Conservation (phyloP, 257 asterid genomes). For the Gentiana dahurica region DNA sequence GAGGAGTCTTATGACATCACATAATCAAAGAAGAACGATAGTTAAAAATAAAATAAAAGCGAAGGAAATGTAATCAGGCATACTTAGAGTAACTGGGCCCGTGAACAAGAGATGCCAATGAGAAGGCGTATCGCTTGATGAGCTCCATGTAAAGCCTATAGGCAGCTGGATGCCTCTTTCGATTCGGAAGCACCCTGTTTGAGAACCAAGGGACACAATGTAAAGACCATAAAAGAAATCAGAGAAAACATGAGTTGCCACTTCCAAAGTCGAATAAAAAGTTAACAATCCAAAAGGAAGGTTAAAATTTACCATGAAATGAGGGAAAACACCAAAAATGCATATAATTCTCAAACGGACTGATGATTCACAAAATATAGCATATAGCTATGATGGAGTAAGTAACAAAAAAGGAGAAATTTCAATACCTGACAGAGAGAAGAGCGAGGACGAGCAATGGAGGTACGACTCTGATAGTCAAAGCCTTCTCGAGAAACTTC, state of each 20-base stretch:
- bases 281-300: too few relatives aligned
- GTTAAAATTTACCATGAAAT: too few relatives aligned
- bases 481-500: conserved; percentile 89
- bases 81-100: conserved; percentile 79
- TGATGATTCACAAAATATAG: too few relatives aligned
- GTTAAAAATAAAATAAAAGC: neutral
- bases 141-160: conserved; percentile 90
- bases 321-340: too few relatives aligned
- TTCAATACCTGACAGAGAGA: conserved; percentile 56
- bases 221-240: neutral
- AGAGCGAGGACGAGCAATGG: conserved; percentile 78
- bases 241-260: too few relatives aligned
- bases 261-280: too few relatives aligned
- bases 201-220: neutral
- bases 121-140: conserved; percentile 63
- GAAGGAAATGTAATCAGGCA: conserved; percentile 9
- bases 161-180: conserved; percentile 68
- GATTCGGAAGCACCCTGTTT: conserved; percentile 56
- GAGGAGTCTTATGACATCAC: too few relatives aligned
- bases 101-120: conserved; percentile 58
- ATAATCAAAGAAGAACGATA: too few relatives aligned
- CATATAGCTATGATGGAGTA: neutral
- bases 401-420: neutral
- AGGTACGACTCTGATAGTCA: conserved; percentile 55
- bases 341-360: too few relatives aligned